These are phyloP conservation scores for Coccomyxa sp. DNA, from an alignment of 139 green algal species.

Conservation along the genomic window DNA sequence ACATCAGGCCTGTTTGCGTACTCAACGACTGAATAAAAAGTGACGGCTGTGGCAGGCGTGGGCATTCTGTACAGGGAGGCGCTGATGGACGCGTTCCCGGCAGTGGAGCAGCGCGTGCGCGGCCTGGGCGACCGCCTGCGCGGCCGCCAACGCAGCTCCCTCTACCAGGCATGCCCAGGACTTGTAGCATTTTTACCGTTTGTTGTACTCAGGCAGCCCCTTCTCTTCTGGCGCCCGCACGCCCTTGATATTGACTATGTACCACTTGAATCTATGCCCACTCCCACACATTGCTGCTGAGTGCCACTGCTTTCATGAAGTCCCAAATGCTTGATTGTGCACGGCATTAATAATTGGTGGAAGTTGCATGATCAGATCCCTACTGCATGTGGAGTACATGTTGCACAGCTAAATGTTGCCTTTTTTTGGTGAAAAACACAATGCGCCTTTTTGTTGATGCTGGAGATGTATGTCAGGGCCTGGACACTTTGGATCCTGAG, in stretches of 20 bases:
- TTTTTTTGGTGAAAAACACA: no score
- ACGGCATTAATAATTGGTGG: no score
- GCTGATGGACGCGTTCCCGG: neutral
- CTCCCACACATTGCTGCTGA: neutral
- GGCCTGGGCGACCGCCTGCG: neutral
- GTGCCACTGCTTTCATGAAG: neutral
- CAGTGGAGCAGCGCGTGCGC: neutral
- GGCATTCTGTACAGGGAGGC: neutral
- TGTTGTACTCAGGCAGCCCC: neutral
- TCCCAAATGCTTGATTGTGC: no score
- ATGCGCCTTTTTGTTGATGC: neutral
- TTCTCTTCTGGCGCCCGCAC: neutral
- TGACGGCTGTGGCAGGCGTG: neutral
- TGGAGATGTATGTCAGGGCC: neutral
- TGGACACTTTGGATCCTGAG: constrained; percentile 4
- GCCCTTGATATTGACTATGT: neutral
- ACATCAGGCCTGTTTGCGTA: no score
- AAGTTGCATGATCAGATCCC: no score
- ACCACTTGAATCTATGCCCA: neutral
- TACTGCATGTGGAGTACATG: no score
- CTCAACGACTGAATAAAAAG: no score
- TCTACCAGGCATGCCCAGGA: neutral
- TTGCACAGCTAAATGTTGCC: no score
- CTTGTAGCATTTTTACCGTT: neutral
- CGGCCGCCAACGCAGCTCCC: neutral